These are phyloP conservation scores for Cyclotella atomus DNA, from an alignment of 108 stramenopile genomes.

Conservation along the genomic window DNA sequence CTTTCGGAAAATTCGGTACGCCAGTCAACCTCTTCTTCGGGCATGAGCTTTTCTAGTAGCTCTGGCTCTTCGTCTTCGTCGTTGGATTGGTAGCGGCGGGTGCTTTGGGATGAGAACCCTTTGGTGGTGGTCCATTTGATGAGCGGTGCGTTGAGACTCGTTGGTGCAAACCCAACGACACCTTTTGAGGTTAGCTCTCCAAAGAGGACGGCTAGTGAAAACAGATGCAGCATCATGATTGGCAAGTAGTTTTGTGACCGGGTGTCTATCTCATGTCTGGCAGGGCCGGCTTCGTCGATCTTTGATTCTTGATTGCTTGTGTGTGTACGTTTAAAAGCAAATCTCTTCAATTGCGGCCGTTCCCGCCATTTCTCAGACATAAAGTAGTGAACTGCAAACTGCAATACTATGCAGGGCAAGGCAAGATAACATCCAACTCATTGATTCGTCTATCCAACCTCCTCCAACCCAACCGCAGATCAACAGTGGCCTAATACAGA, in stretches of 20 bases:
- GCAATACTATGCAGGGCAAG: no score
- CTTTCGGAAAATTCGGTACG: not conserved
- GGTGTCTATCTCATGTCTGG: not conserved
- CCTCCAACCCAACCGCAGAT: no score
- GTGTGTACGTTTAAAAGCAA: no score
- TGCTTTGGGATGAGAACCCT: slow-evolving; percentile 1
- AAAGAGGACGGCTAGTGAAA: not conserved
- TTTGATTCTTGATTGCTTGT: not conserved
- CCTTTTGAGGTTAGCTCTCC: not conserved
- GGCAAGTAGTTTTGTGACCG: no score
- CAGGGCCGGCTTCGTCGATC: not conserved
- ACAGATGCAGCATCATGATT: not conserved
- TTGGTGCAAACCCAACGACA: not conserved
- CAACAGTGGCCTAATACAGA: not conserved
- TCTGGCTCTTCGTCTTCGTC: slow-evolving; percentile 34
- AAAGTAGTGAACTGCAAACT: no score
- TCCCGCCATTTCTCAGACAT: no score
- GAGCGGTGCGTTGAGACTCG: not conserved
- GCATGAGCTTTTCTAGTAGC: slow-evolving; percentile 18
- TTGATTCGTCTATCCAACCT: no score
- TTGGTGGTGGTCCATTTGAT: not conserved
- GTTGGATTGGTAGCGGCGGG: not conserved
- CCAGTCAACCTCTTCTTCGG: slow-evolving; percentile 41
- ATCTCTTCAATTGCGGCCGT: no score
- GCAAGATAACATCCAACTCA: no score